Percentiles rank a stretch among this genome's conserved stretches.
Evolutionary conservation across 1,284 basidiomycete genomes (phyloP).

Genomic region (Fomes fomentarius): DNA sequence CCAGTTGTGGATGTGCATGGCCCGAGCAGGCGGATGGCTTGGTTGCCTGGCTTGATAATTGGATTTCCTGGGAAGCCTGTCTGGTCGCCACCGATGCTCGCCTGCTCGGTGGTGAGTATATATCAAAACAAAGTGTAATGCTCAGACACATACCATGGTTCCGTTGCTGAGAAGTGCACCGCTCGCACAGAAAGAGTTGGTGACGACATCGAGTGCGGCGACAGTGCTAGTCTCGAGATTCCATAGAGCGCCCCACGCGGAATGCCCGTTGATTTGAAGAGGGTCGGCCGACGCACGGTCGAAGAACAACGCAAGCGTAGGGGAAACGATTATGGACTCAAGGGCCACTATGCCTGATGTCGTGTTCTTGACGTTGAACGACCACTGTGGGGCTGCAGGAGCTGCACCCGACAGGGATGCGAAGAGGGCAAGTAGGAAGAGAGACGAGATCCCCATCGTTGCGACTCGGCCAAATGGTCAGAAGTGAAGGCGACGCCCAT

Average conservation of each 20-base stretch:
- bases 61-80: conserved; percentile 40
- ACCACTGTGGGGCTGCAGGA: conserved; percentile 5
- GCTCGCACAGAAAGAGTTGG: conserved; percentile 30
- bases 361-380: conserved; percentile 34
- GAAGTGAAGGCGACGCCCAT: too few relatives aligned
- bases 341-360: conserved; percentile 49
- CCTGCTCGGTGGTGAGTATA: conserved; percentile 29
- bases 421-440: not conserved
- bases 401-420: conserved; percentile 1
- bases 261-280: conserved; percentile 13
- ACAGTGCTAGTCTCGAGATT: conserved; percentile 33
- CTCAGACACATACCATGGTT: conserved; percentile 38
- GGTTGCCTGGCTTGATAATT: conserved; percentile 27
- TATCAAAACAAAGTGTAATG: not conserved
- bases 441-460: conserved; percentile 32
- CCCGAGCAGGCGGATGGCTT: conserved; percentile 39
- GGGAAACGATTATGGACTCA: conserved; percentile 50
- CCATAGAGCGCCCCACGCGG: conserved; percentile 15
- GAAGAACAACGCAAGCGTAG: conserved; percentile 46
- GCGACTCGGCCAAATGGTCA: conserved; percentile 48
- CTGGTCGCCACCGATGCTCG: conserved; percentile 46
- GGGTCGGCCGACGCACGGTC: conserved; percentile 44
- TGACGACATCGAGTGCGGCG: conserved; percentile 10
- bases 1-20: conserved; percentile 39
- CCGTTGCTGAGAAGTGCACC: conserved; percentile 47